These are phyloP conservation scores for Pestalotiopsis sp. DNA, from an alignment of 2,329 filamentous ascomycete genomes.

Conservation along the genomic window DNA sequence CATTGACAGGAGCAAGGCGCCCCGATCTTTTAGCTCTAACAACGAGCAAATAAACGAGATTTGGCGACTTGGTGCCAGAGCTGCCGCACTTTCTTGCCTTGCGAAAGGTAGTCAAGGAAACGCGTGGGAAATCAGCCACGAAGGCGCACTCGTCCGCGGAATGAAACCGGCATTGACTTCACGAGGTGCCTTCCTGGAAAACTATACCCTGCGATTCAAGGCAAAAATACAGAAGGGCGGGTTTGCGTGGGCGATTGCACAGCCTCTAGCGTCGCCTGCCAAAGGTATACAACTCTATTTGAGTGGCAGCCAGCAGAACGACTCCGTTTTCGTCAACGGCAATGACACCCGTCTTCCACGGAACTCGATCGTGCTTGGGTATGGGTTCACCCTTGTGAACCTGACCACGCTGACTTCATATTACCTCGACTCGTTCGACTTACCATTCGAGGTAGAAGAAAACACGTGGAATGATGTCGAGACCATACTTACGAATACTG, in stretches of 20 bases:
- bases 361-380: constrained; percentile 37
- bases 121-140: constrained; percentile 30
- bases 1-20: constrained; percentile 23
- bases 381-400: constrained; percentile 38
- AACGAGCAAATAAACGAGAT: constrained; percentile 36
- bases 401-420: constrained; percentile 33
- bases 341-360: constrained; percentile 36
- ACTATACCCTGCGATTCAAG: constrained; percentile 40
- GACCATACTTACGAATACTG: constrained; percentile 29
- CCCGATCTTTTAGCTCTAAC: constrained; percentile 31
- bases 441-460: constrained; percentile 32
- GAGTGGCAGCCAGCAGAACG: constrained; percentile 18
- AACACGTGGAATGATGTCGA: constrained; percentile 39
- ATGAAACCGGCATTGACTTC: constrained; percentile 29
- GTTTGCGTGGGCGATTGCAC: constrained; percentile 35
- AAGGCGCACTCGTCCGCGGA: constrained; percentile 31
- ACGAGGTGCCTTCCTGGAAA: constrained; percentile 25
- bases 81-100: constrained; percentile 37
- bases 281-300: constrained; percentile 23
- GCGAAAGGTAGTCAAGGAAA: constrained; percentile 35
- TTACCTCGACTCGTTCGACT: constrained; percentile 27
- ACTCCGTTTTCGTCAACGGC: constrained; percentile 32
- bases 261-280: constrained; percentile 21
- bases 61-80: constrained; percentile 39
- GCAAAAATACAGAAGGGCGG: constrained; percentile 41